Evolutionary conservation across 345 rosid genomes (phyloP), one percentile per base, ranked within the genome.

Genomic region (Tarenaya hassleriana): DNA sequence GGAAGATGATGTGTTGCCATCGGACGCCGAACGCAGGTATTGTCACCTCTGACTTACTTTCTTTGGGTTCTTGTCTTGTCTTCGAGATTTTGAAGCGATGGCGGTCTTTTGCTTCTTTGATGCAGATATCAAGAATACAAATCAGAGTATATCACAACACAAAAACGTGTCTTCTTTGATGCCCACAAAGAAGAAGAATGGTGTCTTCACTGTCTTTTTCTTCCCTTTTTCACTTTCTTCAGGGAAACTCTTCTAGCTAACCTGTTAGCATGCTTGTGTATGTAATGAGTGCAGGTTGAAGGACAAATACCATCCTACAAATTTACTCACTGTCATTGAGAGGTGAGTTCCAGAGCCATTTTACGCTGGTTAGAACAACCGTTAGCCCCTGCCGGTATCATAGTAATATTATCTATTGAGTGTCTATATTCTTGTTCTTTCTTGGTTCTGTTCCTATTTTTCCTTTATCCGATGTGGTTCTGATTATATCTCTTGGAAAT

Each of bases 21-120:
- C 95, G 40, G 99, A 94, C 77, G 99, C 99, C 61, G 99, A 94
- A 56, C 87, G 83, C 77, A 88, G 99, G 99, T 88, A 67, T 27
- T 6, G 12, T 40, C 15, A 14, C 55, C 49, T 2, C 3, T 21
- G 46, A 21, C 13, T 48, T 51, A 16, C 40, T 61, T 24, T 24
- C 16, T 19, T 34, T 18, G 34, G 40, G 41, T 24, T 40, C 41
- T 39, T 9, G 47, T 16, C 8, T 34, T 67, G 6, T 60, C 48
- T 55, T 4, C n/a, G 38, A 14, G 16, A 34, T 55, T 18, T 20
- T 40, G 32, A 7, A 10, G 50, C 27, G 35, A 31, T 16, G 34
- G 32, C 67, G 15, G 61, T 33, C 42, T 12, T 2, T 60, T 60
- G 29, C 13, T 48, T 61, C 58, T 61, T 52, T 71, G 42, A 43